These are phyloP conservation scores for Claviceps spartinae DNA, from an alignment of 2,329 filamentous ascomycete genomes.

Conservation along the genomic window DNA sequence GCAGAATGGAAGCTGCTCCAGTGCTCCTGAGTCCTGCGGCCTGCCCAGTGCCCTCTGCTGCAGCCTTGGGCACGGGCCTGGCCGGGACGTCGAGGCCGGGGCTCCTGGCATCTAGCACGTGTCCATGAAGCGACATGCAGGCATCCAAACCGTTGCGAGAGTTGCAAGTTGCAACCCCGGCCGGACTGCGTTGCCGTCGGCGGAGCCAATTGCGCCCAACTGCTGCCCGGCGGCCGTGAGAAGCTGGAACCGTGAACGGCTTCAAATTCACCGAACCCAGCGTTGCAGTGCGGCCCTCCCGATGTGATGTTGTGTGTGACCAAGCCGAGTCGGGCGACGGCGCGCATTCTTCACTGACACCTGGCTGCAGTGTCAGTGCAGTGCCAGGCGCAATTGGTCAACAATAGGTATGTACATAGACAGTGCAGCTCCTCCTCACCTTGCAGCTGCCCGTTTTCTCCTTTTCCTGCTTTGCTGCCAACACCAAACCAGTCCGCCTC, in stretches of 20 bases:
- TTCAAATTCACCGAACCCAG: background rate
- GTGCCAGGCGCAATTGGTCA: background rate
- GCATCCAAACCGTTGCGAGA: background rate
- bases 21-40: too few species aligned
- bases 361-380: background rate
- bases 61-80: too few species aligned
- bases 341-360: background rate
- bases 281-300: background rate
- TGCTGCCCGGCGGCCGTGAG: too few species aligned
- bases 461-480: conserved; percentile 1
- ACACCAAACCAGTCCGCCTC: conserved; percentile 8
- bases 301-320: too few species aligned
- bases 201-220: background rate
- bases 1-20: too few species aligned
- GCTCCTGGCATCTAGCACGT: background rate
- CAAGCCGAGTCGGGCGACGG: too few species aligned
- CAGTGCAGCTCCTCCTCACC: background rate
- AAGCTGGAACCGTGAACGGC: too few species aligned
- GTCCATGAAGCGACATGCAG: background rate
- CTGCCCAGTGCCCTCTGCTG: too few species aligned
- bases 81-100: too few species aligned
- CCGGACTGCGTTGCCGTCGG: background rate
- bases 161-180: too few species aligned
- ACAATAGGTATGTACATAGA: background rate
- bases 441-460: background rate